These are phyloP conservation scores for Leptomonas seymouri DNA, from an alignment of 208 protist species.

Conservation along the genomic window DNA sequence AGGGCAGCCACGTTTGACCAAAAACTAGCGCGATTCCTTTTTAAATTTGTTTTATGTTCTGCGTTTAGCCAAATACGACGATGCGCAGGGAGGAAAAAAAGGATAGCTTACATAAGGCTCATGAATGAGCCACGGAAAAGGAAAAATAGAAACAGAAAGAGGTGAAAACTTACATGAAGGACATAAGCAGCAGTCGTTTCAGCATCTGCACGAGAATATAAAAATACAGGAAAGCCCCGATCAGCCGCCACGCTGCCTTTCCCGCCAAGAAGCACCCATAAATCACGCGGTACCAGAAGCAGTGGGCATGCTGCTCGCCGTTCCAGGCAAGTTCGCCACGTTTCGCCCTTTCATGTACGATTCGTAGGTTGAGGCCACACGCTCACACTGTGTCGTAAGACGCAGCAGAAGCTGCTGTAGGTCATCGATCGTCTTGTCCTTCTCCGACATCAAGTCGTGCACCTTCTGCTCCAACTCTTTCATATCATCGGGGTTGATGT, in stretches of 20 bases:
- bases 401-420: constrained; percentile 87
- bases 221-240: not conserved
- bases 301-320: not conserved
- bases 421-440: constrained; percentile 96
- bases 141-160: not conserved
- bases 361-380: constrained; percentile 78
- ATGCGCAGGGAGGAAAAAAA: not conserved
- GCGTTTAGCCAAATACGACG: no score
- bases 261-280: not conserved
- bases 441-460: constrained; percentile 96
- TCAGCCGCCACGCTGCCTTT: not conserved
- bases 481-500: constrained; percentile 94
- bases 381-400: constrained; percentile 70
- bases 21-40: no score
- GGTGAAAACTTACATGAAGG: constrained; percentile 3
- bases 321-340: constrained; percentile 44
- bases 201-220: not conserved
- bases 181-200: not conserved
- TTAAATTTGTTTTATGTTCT: no score
- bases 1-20: no score
- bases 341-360: constrained; percentile 84
- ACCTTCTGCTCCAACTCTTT: constrained; percentile 93
- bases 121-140: not conserved
- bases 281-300: not conserved
- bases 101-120: not conserved